These are phyloP conservation scores for Opeltia flavorubescens DNA, from an alignment of 495 filamentous ascomycete genomes.

Conservation along the genomic window DNA sequence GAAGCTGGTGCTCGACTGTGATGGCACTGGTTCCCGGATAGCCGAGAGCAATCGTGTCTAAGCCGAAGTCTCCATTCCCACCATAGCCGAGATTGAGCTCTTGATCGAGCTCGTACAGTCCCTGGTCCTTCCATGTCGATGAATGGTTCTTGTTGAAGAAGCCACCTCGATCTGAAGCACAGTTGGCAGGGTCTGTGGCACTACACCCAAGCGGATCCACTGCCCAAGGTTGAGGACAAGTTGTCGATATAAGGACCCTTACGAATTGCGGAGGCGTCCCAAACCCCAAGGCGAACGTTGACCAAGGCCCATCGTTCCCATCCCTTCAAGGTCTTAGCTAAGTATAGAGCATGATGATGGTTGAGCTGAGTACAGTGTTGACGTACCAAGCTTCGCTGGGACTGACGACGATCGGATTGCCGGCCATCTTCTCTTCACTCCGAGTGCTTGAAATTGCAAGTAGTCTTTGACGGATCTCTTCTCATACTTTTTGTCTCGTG, in stretches of 20 bases:
- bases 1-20: slow-evolving; percentile 11
- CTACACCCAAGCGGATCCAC: slow-evolving; percentile 25
- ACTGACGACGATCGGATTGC: neutral
- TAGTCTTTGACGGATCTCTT: neutral
- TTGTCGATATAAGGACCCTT: slow-evolving; percentile 20
- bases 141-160: slow-evolving; percentile 17
- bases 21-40: slow-evolving; percentile 8
- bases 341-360: neutral
- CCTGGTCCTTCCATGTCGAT: slow-evolving; percentile 15
- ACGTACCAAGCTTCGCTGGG: neutral
- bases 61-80: slow-evolving; percentile 20
- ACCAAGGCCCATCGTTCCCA: slow-evolving; percentile 27
- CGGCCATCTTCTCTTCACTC: neutral
- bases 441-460: neutral
- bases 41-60: slow-evolving; percentile 19
- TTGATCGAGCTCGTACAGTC: slow-evolving; percentile 13
- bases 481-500: neutral
- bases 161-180: slow-evolving; percentile 20
- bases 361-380: neutral
- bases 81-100: slow-evolving; percentile 15
- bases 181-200: slow-evolving; percentile 14
- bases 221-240: slow-evolving; percentile 17
- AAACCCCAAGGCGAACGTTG: slow-evolving; percentile 21
- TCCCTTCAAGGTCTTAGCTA: slow-evolving; percentile 4
- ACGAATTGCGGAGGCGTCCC: slow-evolving; percentile 23